phyloP scores from a whole-genome alignment of 768 basidiomycete genomes.

The Tricholoma saponaceum region DNA sequence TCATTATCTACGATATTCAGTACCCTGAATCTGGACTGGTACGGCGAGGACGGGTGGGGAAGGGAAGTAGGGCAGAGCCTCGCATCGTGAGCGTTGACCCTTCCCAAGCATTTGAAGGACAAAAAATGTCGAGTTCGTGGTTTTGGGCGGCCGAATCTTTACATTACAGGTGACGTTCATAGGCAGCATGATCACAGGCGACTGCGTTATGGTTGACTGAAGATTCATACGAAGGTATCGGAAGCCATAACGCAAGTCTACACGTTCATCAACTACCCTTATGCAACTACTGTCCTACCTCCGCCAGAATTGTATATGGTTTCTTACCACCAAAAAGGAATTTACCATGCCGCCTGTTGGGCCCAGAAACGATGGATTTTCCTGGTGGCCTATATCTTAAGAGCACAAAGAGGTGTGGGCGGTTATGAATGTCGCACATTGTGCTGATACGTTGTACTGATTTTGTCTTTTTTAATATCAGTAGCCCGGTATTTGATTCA shows the following conservation, averaged over 20 bases:
- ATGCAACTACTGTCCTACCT: no score
- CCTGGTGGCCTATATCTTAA: no score
- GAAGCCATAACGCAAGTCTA: background rate
- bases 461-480: no score
- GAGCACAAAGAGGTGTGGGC: no score
- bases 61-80: background rate
- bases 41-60: background rate
- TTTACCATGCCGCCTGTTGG: no score
- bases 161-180: no score
- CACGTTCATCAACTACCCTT: background rate
- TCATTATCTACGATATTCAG: background rate
- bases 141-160: background rate
- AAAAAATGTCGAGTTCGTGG: background rate
- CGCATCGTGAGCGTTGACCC: background rate
- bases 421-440: no score
- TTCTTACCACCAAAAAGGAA: no score
- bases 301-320: background rate
- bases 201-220: background rate
- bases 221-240: background rate
- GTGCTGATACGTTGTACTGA: no score
- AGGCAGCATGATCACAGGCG: background rate
- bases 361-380: no score
- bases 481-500: no score
- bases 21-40: background rate
- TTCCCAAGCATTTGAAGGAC: background rate